Evolutionary conservation across 495 filamentous ascomycete species (phyloP).

Genomic region (Xylaria telfairii): DNA sequence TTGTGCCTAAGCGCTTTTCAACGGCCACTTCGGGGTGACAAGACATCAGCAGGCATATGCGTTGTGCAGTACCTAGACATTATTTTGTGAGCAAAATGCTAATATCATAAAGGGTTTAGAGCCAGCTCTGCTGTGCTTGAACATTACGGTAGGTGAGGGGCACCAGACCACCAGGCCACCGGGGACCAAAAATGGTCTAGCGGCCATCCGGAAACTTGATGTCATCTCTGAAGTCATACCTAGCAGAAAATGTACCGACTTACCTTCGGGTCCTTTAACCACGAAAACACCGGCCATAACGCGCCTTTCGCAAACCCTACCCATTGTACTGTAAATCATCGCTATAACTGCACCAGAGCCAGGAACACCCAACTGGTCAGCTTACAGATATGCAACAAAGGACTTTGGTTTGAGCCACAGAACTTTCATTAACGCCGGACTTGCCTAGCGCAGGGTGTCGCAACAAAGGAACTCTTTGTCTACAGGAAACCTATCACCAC

Average conservation of each 20-base stretch:
- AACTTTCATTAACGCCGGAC: neutral
- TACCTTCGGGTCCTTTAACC: neutral
- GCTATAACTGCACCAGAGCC: conserved; percentile 4
- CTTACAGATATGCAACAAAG: neutral
- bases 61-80: neutral
- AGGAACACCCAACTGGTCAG: neutral
- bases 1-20: neutral
- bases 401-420: neutral
- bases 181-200: conserved; percentile 17
- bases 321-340: conserved; percentile 24
- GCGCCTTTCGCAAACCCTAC: conserved; percentile 13
- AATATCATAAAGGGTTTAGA: conserved; percentile 14
- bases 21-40: neutral
- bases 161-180: neutral
- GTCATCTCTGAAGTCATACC: conserved; percentile 18
- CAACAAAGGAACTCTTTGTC: neutral
- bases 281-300: neutral
- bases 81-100: neutral
- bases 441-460: neutral
- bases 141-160: neutral
- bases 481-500: neutral
- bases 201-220: conserved; percentile 8
- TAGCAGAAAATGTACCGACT: neutral
- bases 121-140: neutral
- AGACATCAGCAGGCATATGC: neutral